Conservation (phyloP, 1,284 basidiomycete species). For the Coniophora puteana region DNA sequence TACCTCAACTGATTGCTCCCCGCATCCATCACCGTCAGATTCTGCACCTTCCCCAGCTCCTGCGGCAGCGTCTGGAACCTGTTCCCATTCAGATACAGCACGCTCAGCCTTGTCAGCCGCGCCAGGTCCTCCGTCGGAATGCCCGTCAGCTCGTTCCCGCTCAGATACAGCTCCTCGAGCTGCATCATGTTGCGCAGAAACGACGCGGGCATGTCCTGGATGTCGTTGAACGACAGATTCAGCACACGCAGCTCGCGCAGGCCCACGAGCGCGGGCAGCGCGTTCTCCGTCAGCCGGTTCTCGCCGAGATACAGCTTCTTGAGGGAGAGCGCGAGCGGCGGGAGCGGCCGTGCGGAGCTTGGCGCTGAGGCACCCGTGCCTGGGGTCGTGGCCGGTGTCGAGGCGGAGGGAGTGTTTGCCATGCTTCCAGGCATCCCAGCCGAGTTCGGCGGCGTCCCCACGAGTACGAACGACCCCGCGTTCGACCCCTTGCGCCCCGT, state of each 20-base stretch:
- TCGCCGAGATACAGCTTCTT: constrained; percentile 85
- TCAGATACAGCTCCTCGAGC: constrained; percentile 88
- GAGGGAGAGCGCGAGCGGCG: constrained; percentile 72
- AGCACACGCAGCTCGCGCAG: constrained; percentile 79
- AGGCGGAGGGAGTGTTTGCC: constrained; percentile 17
- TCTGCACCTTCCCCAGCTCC: constrained; percentile 83
- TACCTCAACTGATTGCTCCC: constrained; percentile 96
- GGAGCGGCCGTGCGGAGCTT: constrained; percentile 38
- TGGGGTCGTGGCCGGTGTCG: constrained; percentile 20
- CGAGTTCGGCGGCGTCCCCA: too few species aligned
- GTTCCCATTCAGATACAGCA: constrained; percentile 93
- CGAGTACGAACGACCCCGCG: constrained; percentile 17
- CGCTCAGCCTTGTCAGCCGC: constrained; percentile 60
- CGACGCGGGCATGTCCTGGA: constrained; percentile 81
- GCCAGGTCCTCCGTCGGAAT: constrained; percentile 88
- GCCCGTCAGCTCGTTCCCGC: constrained; percentile 89
- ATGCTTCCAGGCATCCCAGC: too few species aligned
- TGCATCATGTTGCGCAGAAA: constrained; percentile 70
- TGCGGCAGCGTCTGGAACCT: constrained; percentile 90
- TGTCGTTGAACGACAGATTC: constrained; percentile 95
- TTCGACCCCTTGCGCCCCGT: constrained; percentile 22
- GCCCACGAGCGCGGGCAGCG: constrained; percentile 71
- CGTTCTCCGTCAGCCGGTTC: constrained; percentile 85
- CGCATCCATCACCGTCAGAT: constrained; percentile 84
- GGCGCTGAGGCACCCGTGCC: too few species aligned